Evolutionary conservation across 768 basidiomycete genomes (phyloP), one percentile per base, ranked within the genome.

Genomic region (Lactarius trivialis): DNA sequence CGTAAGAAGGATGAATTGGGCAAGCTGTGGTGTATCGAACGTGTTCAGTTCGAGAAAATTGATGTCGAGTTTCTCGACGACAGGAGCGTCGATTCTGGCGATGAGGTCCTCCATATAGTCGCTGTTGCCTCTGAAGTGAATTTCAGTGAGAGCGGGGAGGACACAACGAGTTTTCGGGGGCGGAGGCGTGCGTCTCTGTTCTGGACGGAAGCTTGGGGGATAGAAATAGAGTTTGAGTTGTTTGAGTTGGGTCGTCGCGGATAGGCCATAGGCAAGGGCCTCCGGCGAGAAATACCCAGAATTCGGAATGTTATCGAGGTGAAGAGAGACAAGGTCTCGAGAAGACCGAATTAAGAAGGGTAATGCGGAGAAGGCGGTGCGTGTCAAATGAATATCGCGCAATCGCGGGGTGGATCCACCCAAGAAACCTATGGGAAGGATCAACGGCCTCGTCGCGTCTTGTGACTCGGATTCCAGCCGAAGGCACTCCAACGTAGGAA

Each of bases 311-410:
- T 58, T 34, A 9, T 15, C 4, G 24, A 62, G 50, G 2, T 15
- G 12, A 21, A 62, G 61, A 2, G 1, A 14, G n/a, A 53, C 6
- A 8, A 58, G 61, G 19, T 45, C 49, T 30, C n/a, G 21, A 17
- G 56, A 28, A 15, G 61, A 62, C 32, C 17, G 28, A 36, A 62
- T 56, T 2, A 58, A 24, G 9, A 32, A 37, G 21, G 21, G 56
- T 34, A 62, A 17, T 8, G 41, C 37, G 14, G 61, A 56, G 17
- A 62, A 62, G 4, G 50, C 32, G 45, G 45, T 48, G 24, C 12
- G 1, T 12, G 45, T 48, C 45, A 48, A 24, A 5, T 48, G 45
- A 48, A 48, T 2, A 6, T 48, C 45, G 45, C 45, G 45, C 24
- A 48, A 24, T 26, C 24, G 45, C 14, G 45, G 45, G 24, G 45